Base-by-base conservation (phyloP, 495 filamentous ascomycete species). In the Amphirosellinia nigrospora region DNA sequence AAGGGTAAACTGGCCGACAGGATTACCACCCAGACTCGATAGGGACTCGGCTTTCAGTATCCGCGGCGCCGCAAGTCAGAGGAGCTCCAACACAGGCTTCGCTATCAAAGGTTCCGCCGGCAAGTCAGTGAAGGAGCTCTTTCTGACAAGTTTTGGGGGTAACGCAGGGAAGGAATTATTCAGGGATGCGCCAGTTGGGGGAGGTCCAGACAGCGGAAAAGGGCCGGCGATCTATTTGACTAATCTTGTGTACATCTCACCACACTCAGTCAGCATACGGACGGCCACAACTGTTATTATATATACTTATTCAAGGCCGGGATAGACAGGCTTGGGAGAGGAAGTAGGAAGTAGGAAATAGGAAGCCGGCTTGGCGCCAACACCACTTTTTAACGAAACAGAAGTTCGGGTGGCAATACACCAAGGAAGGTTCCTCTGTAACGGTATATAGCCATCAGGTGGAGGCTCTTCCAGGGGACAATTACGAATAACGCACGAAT, bases 101-200 rank as follows among this genome's bases (percentile, higher is more conserved):
- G 83, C 86, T 7, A 92, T 95, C 72, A 91, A 90, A 52, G 92
- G 92, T 3, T 77, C 79, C 38, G 72, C 81, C 28, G 83, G 84
- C 11, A 79, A 86, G 13, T 88, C 86, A 1, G 89, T 85, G 3
- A 89, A 87, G 64, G 92, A 94, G 75, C 78, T 94, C 16, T 94
- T 94, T 68, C 91, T 11, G 84, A 85, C 5, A 91, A 89, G 69
- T 88, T 88, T 88, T 66, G 85, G 83, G 34, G 78, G 75, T 19
- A 93, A 93, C 78, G 79, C 87, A 7, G 88, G 87, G 32, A 94
- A 93, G 79, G 92, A 94, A 75, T 79, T 94, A 8, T 93, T 94
- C 68, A 79, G 79, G 1, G 83, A 85, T 38, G 82, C 79, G 65
- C 38, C 86, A 7, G 16, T 21, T 16, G 84, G 84, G 83, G 82